Base-by-base conservation (phyloP, 129 eudicot species). In the Gnaphalium uliginosum region DNA sequence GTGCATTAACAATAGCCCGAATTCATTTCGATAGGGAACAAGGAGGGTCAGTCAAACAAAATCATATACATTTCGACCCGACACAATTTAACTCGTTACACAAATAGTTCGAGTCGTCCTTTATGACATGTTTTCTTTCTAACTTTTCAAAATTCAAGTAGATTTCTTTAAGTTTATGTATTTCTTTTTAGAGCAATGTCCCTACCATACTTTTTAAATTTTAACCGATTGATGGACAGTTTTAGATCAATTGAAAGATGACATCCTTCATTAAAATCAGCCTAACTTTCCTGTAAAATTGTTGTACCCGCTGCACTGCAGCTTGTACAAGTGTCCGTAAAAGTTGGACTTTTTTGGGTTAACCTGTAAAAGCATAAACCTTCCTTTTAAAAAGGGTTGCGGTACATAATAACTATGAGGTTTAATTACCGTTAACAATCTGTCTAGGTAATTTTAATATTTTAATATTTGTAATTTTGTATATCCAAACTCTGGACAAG, bases 201-300 rank as follows among this genome's bases (percentile, higher is more conserved):
- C 81, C 50, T 41, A 26, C 68, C 5, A 77, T 25, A 21, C 60
- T 57, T 77, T 58, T 23, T 1, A 25, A 56, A 26, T 10, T 33
- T 68, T 39, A 77, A 74, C 81, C 33, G 75, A 77, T 57, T 77
- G 75, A 68, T 69, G 35, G 37, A 43, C 53, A 69, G 60, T 77
- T 39, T 35, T 37, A 18, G 8, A 69, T 69, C 63, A 78, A 78
- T 15, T 43, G 39, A 78, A 58, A 69, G n/a, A 14, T 78, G 71
- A 8, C 76, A 27, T 69, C 64, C 62, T 78, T 78, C 70, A 59
- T 59, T 58, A 78, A 69, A 59, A 27, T 69, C 51, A 69, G 69
- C 76, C 76, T 59, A 59, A 69, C 71, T 25, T 29, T 69, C 25
- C 50, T 17, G 4, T 21, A 9, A 11, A 72, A 72, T 41, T n/a